These are phyloP conservation scores for Ascochyta lentis DNA, from an alignment of 2,329 filamentous ascomycete genomes.

Conservation along the genomic window DNA sequence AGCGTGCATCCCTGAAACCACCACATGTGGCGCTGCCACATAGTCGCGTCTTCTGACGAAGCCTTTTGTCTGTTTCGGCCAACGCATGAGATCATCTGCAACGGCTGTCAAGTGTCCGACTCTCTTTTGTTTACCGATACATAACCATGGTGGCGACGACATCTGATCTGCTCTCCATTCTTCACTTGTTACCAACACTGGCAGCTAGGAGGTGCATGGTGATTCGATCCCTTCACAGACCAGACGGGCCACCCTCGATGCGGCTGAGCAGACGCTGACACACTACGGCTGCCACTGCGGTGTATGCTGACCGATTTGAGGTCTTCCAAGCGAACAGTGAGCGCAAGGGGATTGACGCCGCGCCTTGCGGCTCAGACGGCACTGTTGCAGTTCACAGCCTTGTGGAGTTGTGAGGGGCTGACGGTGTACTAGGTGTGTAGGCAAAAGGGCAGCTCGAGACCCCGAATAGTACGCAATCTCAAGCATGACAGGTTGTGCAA, in stretches of 20 bases:
- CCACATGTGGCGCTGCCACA: slow-evolving; percentile 14
- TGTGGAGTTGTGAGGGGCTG: slow-evolving; percentile 7
- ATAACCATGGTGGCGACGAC: neutral
- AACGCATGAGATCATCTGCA: slow-evolving; percentile 14
- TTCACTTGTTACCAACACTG: neutral
- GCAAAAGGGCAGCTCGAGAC: neutral
- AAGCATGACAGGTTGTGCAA: no score
- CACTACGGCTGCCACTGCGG: neutral
- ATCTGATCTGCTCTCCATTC: neutral
- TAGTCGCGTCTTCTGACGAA: slow-evolving; percentile 17
- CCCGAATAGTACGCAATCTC: no score
- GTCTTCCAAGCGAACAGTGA: slow-evolving; percentile 11
- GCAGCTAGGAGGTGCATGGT: neutral
- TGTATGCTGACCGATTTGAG: neutral
- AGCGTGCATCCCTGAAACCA: slow-evolving; percentile 16
- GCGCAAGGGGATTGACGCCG: slow-evolving; percentile 1
- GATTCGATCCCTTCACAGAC: neutral
- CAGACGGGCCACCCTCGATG: neutral
- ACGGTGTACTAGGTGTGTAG: neutral
- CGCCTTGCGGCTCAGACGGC: neutral
- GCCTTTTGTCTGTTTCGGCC: slow-evolving; percentile 15
- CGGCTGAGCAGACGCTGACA: slow-evolving; percentile 9
- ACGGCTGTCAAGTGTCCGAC: slow-evolving; percentile 5
- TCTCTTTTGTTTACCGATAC: neutral
- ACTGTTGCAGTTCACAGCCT: slow-evolving; percentile 6